A percentile compares a stretch with the other conserved stretches of the same genome.
These are phyloP conservation scores for Rhodotorula sp. DNA, from an alignment of 1,284 basidiomycete genomes.

Conservation along the genomic window DNA sequence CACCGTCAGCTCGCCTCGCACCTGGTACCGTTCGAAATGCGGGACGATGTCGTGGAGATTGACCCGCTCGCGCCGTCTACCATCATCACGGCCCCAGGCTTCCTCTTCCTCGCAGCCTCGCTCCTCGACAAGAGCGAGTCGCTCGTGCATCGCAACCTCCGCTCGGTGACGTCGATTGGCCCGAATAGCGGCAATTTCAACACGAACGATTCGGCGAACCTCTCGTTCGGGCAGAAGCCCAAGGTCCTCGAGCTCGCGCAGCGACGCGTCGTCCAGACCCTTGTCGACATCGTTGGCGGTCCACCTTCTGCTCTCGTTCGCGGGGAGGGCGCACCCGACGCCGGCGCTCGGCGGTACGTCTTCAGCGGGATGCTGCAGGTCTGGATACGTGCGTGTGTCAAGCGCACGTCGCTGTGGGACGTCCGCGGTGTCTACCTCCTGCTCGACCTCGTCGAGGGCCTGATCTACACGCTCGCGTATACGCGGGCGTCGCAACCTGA, in stretches of 20 bases:
- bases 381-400: constrained; percentile 55
- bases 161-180: constrained; percentile 52
- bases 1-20: constrained; percentile 56
- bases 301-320: constrained; percentile 14
- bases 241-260: constrained; percentile 58
- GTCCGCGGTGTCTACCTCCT: constrained; percentile 56
- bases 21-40: constrained; percentile 50
- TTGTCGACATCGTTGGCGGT: constrained; percentile 54
- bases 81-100: constrained; percentile 55
- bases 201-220: constrained; percentile 56
- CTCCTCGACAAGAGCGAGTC: constrained; percentile 48
- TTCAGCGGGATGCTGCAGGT: constrained; percentile 55
- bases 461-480: constrained; percentile 47
- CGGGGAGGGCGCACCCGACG: constrained; percentile 11
- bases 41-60: constrained; percentile 6
- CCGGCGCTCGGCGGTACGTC: constrained; percentile 46
- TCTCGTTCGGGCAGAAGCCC: constrained; percentile 56
- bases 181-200: constrained; percentile 54
- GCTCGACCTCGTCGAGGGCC: constrained; percentile 46
- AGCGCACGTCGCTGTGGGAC: constrained; percentile 57
- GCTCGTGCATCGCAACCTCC: constrained; percentile 47
- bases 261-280: constrained; percentile 55
- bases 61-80: constrained; percentile 47
- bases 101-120: constrained; percentile 48
- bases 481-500: constrained; percentile 45